Evolutionary conservation across 139 green algal genomes (phyloP).

Genomic region (Raphidocelis subcapitata): DNA sequence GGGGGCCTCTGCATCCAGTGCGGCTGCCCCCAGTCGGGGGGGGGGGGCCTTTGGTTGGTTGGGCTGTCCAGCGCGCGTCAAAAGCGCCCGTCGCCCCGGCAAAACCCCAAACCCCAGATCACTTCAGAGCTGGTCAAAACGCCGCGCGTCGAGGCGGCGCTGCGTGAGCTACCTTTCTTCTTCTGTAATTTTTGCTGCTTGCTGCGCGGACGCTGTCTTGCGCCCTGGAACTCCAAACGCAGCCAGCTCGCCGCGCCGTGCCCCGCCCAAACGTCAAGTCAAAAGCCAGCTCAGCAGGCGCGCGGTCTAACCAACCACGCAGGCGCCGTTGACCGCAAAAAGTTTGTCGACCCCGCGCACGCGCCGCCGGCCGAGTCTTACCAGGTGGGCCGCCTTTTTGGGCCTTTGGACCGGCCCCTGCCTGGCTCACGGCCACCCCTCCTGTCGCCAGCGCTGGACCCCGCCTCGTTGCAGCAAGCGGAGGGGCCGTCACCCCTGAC

Average conservation of each 20-base stretch:
- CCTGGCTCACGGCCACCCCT: background rate
- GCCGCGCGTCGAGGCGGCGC: slow-evolving; percentile 23
- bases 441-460: background rate
- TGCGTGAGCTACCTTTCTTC: background rate
- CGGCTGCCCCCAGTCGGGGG: too few species aligned
- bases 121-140: slow-evolving; percentile 26
- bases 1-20: too few species aligned
- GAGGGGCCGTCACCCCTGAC: background rate
- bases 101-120: slow-evolving; percentile 31
- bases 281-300: too few species aligned
- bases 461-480: background rate
- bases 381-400: slow-evolving; percentile 31
- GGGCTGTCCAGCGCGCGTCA: too few species aligned
- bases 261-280: too few species aligned
- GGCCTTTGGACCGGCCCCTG: background rate
- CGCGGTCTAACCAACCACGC: slow-evolving; percentile 3
- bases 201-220: background rate
- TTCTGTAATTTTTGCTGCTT: too few species aligned
- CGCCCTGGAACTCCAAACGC: slow-evolving; percentile 22
- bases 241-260: slow-evolving; percentile 30
- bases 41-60: too few species aligned
- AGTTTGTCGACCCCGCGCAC: slow-evolving; percentile 7
- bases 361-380: slow-evolving; percentile 16
- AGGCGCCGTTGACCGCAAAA: slow-evolving; percentile 28
- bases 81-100: too few species aligned